Evolutionary conservation across 78 protist genomes (phyloP).

Genomic region (Polysphondylium violaceum): DNA sequence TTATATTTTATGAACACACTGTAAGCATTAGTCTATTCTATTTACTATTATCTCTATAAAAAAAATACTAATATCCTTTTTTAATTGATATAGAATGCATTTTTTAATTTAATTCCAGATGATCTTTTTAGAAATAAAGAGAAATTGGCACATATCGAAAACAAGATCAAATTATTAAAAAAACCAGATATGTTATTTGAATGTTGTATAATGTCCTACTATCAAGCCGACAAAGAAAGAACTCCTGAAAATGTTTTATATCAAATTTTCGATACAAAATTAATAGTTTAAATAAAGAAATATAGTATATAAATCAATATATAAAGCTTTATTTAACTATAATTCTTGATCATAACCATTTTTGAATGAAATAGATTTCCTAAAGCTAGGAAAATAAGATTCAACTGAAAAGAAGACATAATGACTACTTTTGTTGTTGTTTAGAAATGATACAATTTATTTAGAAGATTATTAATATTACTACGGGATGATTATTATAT

Average conservation of each 20-base stretch:
- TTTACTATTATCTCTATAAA: background rate
- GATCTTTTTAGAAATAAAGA: background rate
- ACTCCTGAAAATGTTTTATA: constrained; percentile 36
- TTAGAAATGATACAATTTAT: no score
- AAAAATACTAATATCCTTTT: background rate
- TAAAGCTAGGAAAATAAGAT: no score
- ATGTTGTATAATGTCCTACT: constrained; percentile 34
- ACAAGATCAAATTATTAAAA: constrained; percentile 1
- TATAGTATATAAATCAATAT: no score
- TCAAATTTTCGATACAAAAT: constrained; percentile 52
- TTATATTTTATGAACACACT: constrained; percentile 15
- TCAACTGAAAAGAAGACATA: no score
- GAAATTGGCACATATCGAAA: background rate
- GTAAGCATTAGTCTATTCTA: constrained; percentile 5
- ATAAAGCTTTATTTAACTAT: no score
- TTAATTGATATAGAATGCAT: background rate
- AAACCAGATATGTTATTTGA: background rate
- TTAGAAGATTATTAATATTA: no score
- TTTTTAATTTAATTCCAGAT: background rate
- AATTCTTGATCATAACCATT: no score
- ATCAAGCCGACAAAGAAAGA: background rate
- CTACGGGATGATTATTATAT: no score
- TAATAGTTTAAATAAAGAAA: no score
- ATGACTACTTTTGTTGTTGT: no score
- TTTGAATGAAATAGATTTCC: no score